Conservation (phyloP, 768 basidiomycete genomes). For the Kwoniella dejecticola region DNA sequence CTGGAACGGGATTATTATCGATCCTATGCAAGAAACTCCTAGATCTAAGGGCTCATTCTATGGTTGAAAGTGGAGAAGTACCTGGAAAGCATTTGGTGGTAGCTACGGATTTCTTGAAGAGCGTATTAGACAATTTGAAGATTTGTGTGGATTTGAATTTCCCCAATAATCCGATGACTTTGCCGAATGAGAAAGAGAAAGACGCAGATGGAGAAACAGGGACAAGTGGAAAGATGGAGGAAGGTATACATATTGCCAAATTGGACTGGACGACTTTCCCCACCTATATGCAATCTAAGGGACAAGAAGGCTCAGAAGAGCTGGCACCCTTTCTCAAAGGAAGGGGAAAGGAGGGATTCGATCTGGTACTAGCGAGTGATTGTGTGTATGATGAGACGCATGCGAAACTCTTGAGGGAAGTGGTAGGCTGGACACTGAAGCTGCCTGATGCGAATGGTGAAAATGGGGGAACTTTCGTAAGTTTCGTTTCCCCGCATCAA, state of each 20-base stretch:
- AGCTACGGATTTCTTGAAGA: constrained; percentile 51
- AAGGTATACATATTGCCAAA: constrained; percentile 41
- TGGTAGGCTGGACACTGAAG: constrained; percentile 44
- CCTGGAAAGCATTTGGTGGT: constrained; percentile 37
- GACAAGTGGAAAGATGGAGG: constrained; percentile 1
- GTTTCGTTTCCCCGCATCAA: constrained; percentile 18
- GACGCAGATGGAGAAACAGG: constrained; percentile 1
- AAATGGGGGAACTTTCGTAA: constrained; percentile 53
- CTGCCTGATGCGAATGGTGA: constrained; percentile 39
- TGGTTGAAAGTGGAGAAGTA: background rate
- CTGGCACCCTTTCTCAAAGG: constrained; percentile 8
- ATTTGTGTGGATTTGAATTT: constrained; percentile 54
- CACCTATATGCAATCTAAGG: constrained; percentile 15
- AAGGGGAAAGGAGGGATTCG: constrained; percentile 39
- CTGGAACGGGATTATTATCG: constrained; percentile 52
- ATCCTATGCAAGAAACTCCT: constrained; percentile 52
- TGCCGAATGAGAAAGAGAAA: background rate
- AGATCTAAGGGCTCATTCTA: constrained; percentile 29
- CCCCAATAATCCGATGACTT: constrained; percentile 16
- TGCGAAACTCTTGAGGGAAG: constrained; percentile 49
- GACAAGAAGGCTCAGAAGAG: constrained; percentile 20
- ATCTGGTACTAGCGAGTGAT: constrained; percentile 53
- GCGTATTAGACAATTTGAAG: constrained; percentile 50
- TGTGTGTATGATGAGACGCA: constrained; percentile 55
- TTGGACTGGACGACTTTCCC: constrained; percentile 55